A percentile compares a stretch with the other conserved stretches of the same genome.
Evolutionary conservation across 2,329 filamentous ascomycete genomes (phyloP).

Genomic region (Beauveria varroae): DNA sequence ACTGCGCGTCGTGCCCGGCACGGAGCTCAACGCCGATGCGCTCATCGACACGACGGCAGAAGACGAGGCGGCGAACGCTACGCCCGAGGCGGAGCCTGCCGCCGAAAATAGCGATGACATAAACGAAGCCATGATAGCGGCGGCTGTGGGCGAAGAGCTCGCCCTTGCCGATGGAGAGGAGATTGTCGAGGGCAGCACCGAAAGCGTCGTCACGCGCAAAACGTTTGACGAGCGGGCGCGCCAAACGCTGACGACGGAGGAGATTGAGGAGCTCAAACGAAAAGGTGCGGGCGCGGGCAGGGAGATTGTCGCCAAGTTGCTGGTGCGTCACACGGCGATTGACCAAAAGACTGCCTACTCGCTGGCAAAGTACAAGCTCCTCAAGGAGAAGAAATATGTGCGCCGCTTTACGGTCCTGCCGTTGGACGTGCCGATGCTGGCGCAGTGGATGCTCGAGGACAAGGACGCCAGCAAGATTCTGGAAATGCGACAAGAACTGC

Average conservation of each 20-base stretch:
- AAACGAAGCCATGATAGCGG: constrained; percentile 33
- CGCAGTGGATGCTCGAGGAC: constrained; percentile 70
- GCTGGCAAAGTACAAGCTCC: constrained; percentile 87
- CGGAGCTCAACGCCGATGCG: constrained; percentile 78
- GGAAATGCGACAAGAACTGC: constrained; percentile 77
- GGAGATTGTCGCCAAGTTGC: constrained; percentile 86
- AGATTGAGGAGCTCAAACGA: constrained; percentile 66
- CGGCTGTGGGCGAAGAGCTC: constrained; percentile 33
- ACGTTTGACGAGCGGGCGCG: constrained; percentile 55
- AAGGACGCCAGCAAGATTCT: constrained; percentile 74
- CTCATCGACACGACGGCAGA: constrained; percentile 40
- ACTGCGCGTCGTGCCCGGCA: constrained; percentile 69
- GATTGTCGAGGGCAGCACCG: constrained; percentile 21
- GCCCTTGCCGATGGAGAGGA: constrained; percentile 32
- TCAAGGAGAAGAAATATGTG: constrained; percentile 92
- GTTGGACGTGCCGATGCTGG: constrained; percentile 68
- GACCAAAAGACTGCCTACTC: constrained; percentile 94
- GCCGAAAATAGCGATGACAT: constrained; percentile 35
- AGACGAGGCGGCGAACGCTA: constrained; percentile 23
- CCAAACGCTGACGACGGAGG: constrained; percentile 70
- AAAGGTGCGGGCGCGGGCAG: constrained; percentile 72
- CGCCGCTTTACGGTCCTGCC: constrained; percentile 80
- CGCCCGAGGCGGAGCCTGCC: constrained; percentile 23
- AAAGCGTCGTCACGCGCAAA: constrained; percentile 41
- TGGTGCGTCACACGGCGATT: constrained; percentile 80